phyloP scores from a whole-genome alignment of 768 basidiomycete genomes.

The Serendipita sp. region DNA sequence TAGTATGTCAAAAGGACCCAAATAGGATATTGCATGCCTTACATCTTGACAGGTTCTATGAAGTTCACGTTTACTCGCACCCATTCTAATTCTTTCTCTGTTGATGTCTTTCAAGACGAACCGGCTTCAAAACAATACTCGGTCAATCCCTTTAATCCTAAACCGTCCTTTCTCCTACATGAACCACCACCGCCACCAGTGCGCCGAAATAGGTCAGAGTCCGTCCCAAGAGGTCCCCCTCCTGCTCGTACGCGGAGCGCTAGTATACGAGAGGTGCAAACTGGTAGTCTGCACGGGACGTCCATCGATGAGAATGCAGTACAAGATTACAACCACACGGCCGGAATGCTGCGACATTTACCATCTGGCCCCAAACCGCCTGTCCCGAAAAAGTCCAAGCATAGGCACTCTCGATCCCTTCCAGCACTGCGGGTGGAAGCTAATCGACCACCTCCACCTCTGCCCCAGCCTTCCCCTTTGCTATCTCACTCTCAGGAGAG shows the following conservation, averaged over 20 bases:
- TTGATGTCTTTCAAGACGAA: conserved; percentile 1
- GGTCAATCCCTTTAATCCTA: not conserved
- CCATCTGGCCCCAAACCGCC: not conserved
- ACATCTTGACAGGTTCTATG: not conserved
- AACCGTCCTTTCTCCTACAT: not conserved
- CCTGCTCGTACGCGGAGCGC: not conserved
- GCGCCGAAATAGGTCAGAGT: not conserved
- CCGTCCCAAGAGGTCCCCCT: not conserved
- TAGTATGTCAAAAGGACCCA: not conserved
- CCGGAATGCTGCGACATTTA: not conserved
- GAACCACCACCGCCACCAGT: not conserved
- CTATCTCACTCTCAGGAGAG: not conserved
- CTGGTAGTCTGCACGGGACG: not conserved
- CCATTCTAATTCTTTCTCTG: not conserved
- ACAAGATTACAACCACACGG: not conserved
- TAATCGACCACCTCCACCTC: not conserved
- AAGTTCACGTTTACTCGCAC: conserved; percentile 4
- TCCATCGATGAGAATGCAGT: not conserved
- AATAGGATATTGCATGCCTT: not conserved
- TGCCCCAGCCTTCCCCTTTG: not conserved
- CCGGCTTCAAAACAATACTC: not conserved
- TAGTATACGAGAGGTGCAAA: not conserved
- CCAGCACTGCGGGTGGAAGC: not conserved
- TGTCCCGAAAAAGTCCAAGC: not conserved
- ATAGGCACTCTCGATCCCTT: not conserved